phyloP scores from a whole-genome alignment of 306 rosid genomes.

The Chamaecrista fasciculata region DNA sequence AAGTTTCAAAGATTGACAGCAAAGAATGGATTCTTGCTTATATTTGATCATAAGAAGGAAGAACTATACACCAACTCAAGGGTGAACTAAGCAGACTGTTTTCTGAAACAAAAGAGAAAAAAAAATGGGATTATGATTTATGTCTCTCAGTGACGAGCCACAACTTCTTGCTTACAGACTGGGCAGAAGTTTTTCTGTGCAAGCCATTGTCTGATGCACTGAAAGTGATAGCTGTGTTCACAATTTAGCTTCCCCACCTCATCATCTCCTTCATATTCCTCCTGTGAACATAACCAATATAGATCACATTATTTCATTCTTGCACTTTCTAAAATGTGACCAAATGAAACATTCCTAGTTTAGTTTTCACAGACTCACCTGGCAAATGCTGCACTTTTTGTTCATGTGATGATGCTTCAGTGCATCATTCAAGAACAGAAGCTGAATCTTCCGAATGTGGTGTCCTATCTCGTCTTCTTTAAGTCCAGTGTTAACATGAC shows the following conservation, averaged over 20 bases:
- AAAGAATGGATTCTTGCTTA: slow-evolving; percentile 51
- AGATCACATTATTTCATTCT: background rate
- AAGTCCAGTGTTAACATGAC: slow-evolving; percentile 83
- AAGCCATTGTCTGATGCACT: slow-evolving; percentile 90
- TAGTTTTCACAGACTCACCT: slow-evolving; percentile 50
- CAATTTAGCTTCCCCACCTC: slow-evolving; percentile 83
- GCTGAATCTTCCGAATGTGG: slow-evolving; percentile 55
- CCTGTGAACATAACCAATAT: slow-evolving; percentile 44
- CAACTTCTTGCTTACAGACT: slow-evolving; percentile 76
- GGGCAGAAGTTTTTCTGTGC: slow-evolving; percentile 87
- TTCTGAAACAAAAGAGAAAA: background rate
- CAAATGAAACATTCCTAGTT: background rate
- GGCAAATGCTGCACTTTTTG: slow-evolving; percentile 84
- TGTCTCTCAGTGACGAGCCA: slow-evolving; percentile 44
- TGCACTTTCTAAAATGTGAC: too few species aligned
- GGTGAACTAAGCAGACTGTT: slow-evolving; percentile 12
- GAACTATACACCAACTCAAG: slow-evolving; percentile 58
- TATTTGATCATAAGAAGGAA: slow-evolving; percentile 37
- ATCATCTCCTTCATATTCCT: slow-evolving; percentile 85
- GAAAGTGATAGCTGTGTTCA: slow-evolving; percentile 74
- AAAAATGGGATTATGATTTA: slow-evolving; percentile 4
- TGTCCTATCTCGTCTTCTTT: slow-evolving; percentile 73
- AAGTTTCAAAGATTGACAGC: slow-evolving; percentile 44
- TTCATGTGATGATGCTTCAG: slow-evolving; percentile 58
- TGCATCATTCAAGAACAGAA: slow-evolving; percentile 39